These are phyloP conservation scores for Stemphylium vesicarium DNA, from an alignment of 2,329 filamentous ascomycete genomes.

Conservation along the genomic window DNA sequence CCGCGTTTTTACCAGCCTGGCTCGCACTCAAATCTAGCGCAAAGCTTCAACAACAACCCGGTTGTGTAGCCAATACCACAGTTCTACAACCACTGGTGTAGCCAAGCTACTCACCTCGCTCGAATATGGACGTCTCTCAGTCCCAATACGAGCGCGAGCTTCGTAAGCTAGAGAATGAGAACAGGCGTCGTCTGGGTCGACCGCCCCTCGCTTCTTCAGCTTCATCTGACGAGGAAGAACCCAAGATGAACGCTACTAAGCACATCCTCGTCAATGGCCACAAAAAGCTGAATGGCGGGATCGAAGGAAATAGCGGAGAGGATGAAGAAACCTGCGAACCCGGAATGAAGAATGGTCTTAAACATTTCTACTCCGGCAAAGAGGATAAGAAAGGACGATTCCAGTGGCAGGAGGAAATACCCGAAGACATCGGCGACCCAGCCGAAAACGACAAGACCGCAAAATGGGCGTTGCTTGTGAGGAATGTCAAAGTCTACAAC, in stretches of 20 bases:
- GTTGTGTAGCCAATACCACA: not conserved
- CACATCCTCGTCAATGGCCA: slow-evolving; percentile 22
- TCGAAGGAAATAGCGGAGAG: slow-evolving; percentile 12
- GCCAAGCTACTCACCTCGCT: too few species aligned
- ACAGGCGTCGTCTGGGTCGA: not conserved
- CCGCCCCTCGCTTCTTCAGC: slow-evolving; percentile 6
- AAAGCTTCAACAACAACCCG: too few species aligned
- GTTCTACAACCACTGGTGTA: not conserved
- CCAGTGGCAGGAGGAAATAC: slow-evolving; percentile 45
- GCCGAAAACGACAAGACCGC: slow-evolving; percentile 67
- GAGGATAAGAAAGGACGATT: slow-evolving; percentile 47
- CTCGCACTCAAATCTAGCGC: not conserved
- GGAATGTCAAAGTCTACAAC: slow-evolving; percentile 52
- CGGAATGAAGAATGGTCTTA: slow-evolving; percentile 52
- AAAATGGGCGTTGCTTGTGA: slow-evolving; percentile 59
- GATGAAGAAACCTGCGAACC: slow-evolving; percentile 27
- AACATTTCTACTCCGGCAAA: slow-evolving; percentile 59
- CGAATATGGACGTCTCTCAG: not conserved
- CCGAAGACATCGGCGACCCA: slow-evolving; percentile 39
- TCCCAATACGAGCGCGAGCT: too few species aligned
- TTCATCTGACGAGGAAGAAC: slow-evolving; percentile 8
- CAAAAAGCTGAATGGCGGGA: slow-evolving; percentile 1
- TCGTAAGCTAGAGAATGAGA: too few species aligned
- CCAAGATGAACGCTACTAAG: slow-evolving; percentile 16
- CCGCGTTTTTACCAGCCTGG: not conserved